Percentiles rank a stretch among this genome's conserved stretches.
Conservation (phyloP, 805 yeast genomes). For the Danielia oregonensis region DNA sequence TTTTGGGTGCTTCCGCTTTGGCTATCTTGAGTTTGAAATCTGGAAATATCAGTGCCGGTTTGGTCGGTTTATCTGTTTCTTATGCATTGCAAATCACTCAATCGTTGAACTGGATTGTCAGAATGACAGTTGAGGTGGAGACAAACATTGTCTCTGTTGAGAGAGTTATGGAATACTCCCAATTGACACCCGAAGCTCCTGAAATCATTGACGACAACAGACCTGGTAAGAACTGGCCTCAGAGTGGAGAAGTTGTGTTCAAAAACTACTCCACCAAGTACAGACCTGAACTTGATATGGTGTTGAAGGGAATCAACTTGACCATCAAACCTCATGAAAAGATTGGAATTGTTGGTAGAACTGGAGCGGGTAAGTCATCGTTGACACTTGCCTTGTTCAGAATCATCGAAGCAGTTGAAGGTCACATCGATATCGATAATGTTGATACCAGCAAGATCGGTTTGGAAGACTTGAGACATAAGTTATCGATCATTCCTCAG, state of each 20-base stretch:
- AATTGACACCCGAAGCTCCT: constrained; percentile 83
- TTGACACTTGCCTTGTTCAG: constrained; percentile 42
- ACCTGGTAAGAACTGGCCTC: constrained; percentile 48
- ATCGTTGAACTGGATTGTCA: constrained; percentile 92
- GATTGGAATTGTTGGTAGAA: constrained; percentile 44
- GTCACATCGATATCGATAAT: constrained; percentile 34
- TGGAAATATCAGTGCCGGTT: constrained; percentile 80
- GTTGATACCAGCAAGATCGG: constrained; percentile 35
- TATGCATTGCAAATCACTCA: constrained; percentile 93
- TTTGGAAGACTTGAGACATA: constrained; percentile 40
- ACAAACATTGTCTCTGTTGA: constrained; percentile 96
- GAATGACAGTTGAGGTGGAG: constrained; percentile 98
- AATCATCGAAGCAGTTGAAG: constrained; percentile 38
- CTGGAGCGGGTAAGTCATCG: constrained; percentile 46
- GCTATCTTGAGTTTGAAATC: constrained; percentile 64
- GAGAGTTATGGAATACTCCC: constrained; percentile 84
- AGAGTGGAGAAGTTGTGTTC: constrained; percentile 34
- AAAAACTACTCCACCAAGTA: constrained; percentile 38
- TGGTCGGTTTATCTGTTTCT: constrained; percentile 89
- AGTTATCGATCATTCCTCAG: constrained; percentile 42
- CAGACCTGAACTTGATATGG: constrained; percentile 43
- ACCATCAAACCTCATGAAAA: constrained; percentile 36
- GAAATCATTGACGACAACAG: constrained; percentile 57
- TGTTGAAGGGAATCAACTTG: constrained; percentile 36
- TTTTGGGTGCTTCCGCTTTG: constrained; percentile 80